phyloP scores from a whole-genome alignment of 306 rosid genomes.

The Datisca glomerata region DNA sequence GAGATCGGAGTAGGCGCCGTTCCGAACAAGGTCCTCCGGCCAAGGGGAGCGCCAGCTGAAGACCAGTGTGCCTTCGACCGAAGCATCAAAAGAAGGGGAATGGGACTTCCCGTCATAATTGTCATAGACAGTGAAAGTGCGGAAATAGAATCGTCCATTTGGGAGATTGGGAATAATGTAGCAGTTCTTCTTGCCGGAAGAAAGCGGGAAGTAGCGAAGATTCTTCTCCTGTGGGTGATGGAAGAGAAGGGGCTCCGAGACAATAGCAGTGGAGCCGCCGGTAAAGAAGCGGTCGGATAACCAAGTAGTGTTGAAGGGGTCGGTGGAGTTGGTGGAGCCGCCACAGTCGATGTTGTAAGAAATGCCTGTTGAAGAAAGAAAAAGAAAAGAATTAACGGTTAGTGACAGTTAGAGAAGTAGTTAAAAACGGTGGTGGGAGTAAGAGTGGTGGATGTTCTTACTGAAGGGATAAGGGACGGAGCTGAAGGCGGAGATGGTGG shows the following conservation, averaged over 20 bases:
- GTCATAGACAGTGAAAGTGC: conserved; percentile 78
- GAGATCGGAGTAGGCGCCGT: conserved; percentile 86
- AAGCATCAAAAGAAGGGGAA: conserved; percentile 76
- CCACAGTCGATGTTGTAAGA: conserved; percentile 80
- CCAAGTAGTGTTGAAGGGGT: conserved; percentile 58
- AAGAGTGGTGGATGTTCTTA: conserved; percentile 18
- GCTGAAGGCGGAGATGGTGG: not conserved
- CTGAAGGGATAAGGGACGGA: conserved; percentile 32
- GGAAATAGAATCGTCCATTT: conserved; percentile 50
- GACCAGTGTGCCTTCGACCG: conserved; percentile 64
- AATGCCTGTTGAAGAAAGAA: conserved; percentile 27
- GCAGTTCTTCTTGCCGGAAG: conserved; percentile 91
- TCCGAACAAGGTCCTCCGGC: conserved; percentile 39
- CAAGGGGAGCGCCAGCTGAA: conserved; percentile 93
- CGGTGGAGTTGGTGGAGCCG: conserved; percentile 40
- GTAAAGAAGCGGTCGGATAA: conserved; percentile 76
- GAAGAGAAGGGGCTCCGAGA: conserved; percentile 83
- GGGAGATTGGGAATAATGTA: conserved; percentile 50
- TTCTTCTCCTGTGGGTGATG: conserved; percentile 57
- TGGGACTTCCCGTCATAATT: conserved; percentile 91
- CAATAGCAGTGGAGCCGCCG: conserved; percentile 51
- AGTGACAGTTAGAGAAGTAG: conserved; percentile 13
- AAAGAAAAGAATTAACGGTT: not conserved
- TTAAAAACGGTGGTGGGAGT: not conserved
- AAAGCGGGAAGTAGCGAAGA: conserved; percentile 67